phyloP scores from a whole-genome alignment of 768 basidiomycete genomes.

The Dictyophora rubrovolvata region DNA sequence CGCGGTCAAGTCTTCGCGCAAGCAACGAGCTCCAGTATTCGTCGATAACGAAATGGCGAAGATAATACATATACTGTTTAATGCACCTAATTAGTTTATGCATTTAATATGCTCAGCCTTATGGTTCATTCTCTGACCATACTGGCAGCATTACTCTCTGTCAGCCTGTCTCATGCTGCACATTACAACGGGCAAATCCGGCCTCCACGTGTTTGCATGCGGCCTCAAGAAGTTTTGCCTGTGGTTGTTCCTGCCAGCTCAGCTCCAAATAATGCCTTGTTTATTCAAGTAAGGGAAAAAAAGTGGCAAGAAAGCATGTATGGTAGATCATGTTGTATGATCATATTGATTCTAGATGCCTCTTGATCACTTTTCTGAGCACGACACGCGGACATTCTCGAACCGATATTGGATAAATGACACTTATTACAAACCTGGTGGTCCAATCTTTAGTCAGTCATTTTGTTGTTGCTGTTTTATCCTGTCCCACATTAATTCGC shows the following conservation, averaged over 20 bases:
- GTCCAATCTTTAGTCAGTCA: constrained; percentile 37
- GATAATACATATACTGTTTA: too few species aligned
- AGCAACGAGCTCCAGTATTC: background rate
- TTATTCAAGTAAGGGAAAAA: background rate
- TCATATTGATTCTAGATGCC: constrained; percentile 26
- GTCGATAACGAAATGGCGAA: too few species aligned
- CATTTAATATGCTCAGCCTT: too few species aligned
- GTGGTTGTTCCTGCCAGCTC: background rate
- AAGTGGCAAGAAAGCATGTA: background rate
- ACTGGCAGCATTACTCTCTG: too few species aligned
- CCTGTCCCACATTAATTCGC: background rate
- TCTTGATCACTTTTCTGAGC: constrained; percentile 32
- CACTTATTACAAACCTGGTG: constrained; percentile 36
- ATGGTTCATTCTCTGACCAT: too few species aligned
- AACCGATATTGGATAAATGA: constrained; percentile 43
- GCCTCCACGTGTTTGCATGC: background rate
- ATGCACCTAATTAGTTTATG: too few species aligned
- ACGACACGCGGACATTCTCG: constrained; percentile 25
- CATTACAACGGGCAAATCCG: too few species aligned
- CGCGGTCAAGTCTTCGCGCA: background rate
- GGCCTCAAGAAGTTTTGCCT: constrained; percentile 2
- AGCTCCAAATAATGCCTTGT: background rate
- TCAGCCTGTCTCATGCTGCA: too few species aligned
- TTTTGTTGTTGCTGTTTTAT: background rate
- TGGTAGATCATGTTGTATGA: background rate